A percentile compares a stretch with the other conserved stretches of the same genome.
Evolutionary conservation across 257 asterid genomes (phyloP).

Genomic region (Primulina tabacum): DNA sequence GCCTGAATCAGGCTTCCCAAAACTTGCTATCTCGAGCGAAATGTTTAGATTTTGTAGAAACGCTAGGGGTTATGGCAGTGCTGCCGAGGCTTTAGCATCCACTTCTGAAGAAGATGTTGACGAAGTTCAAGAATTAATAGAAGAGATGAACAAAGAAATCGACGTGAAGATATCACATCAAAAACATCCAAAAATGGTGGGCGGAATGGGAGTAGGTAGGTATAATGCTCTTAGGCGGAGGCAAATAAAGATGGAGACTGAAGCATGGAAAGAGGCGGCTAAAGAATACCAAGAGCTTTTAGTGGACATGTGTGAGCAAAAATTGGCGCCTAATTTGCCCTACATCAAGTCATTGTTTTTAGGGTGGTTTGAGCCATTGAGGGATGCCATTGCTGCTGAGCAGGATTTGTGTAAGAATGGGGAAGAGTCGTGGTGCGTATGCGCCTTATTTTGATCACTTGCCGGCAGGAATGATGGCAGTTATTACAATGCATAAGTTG

Average conservation of each 20-base stretch:
- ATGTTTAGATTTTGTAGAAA: constrained; percentile 30
- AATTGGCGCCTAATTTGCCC: constrained; percentile 90
- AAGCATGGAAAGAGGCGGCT: constrained; percentile 90
- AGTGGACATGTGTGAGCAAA: constrained; percentile 91
- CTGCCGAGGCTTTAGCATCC: constrained; percentile 72
- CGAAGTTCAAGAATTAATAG: constrained; percentile 52
- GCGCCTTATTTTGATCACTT: constrained; percentile 59
- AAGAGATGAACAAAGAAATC: constrained; percentile 44
- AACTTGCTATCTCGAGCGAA: constrained; percentile 19
- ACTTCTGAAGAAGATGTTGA: constrained; percentile 88
- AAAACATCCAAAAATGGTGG: constrained; percentile 47
- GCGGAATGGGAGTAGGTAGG: constrained; percentile 70
- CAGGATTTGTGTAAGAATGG: constrained; percentile 60
- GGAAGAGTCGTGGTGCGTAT: constrained; percentile 47
- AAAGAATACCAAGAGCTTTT: constrained; percentile 81
- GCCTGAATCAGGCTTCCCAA: constrained; percentile 16
- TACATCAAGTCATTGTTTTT: constrained; percentile 80
- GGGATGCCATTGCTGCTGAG: constrained; percentile 79
- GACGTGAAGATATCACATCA: constrained; percentile 27
- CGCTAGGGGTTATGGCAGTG: constrained; percentile 62
- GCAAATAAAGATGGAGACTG: constrained; percentile 80
- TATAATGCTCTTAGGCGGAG: constrained; percentile 64
- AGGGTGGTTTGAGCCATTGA: constrained; percentile 96
- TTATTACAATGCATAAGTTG: constrained; percentile 91
- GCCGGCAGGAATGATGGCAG: constrained; percentile 97